phyloP scores from a whole-genome alignment of 2,329 filamentous ascomycete genomes.

The Fusarium drepaniforme region DNA sequence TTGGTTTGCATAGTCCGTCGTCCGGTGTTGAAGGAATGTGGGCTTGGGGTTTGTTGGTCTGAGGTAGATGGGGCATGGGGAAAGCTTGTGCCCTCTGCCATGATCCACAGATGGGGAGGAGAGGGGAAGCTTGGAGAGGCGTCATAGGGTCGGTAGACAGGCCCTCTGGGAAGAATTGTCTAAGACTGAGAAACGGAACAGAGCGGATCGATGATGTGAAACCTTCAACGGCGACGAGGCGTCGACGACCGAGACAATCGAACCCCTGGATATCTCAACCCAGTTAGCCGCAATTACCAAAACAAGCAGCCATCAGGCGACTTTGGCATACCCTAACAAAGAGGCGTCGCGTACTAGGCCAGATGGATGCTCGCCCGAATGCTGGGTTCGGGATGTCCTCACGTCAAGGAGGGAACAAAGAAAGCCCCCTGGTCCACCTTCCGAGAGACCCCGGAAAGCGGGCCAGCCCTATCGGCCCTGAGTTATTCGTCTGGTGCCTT shows the following conservation, averaged over 20 bases:
- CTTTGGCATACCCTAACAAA: constrained; percentile 25
- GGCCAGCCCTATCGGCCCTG: constrained; percentile 21
- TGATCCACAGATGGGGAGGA: neutral
- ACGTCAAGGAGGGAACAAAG: constrained; percentile 5
- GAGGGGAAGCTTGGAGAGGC: neutral
- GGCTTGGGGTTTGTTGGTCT: constrained; percentile 14
- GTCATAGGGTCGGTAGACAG: neutral
- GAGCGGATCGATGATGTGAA: constrained; percentile 23
- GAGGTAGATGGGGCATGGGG: constrained; percentile 9
- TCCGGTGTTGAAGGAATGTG: constrained; percentile 12
- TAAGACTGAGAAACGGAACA: constrained; percentile 20
- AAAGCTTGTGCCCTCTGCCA: neutral
- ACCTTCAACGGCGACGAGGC: constrained; percentile 30
- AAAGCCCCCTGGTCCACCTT: neutral
- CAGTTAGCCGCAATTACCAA: constrained; percentile 35
- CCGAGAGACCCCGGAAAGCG: constrained; percentile 13
- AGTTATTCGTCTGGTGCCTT: constrained; percentile 14
- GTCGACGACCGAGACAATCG: constrained; percentile 29
- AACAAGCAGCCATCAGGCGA: constrained; percentile 29
- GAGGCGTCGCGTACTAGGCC: neutral
- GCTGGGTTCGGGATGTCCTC: neutral
- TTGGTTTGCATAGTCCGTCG: neutral
- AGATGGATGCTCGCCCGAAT: neutral
- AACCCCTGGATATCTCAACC: constrained; percentile 16
- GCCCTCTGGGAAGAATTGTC: constrained; percentile 6